Evolutionary conservation across 352 stramenopile species (phyloP).

Genomic region (Plasmopara viticola): DNA sequence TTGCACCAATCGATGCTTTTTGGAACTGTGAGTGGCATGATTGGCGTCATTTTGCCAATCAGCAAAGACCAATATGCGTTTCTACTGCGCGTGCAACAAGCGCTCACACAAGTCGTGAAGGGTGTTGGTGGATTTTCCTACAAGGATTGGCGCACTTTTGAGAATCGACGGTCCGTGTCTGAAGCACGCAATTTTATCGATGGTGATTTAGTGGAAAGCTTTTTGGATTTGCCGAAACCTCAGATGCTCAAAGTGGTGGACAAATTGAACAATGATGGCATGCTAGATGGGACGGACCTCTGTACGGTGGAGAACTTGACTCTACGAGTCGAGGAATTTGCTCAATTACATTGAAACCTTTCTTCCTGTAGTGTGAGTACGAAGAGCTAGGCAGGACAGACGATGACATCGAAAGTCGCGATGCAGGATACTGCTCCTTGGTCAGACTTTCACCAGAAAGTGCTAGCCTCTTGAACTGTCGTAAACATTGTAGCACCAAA

Average conservation of each 20-base stretch:
- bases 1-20: slow-evolving; percentile 82
- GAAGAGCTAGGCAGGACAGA: no score
- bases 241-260: slow-evolving; percentile 89
- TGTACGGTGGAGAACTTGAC: slow-evolving; percentile 66
- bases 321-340: slow-evolving; percentile 67
- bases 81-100: slow-evolving; percentile 84
- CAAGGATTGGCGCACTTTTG: slow-evolving; percentile 90
- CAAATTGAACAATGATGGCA: slow-evolving; percentile 86
- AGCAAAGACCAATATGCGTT: slow-evolving; percentile 90
- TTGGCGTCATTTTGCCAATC: slow-evolving; percentile 90
- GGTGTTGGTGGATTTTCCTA: slow-evolving; percentile 91
- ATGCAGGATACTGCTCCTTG: no score
- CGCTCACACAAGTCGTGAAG: slow-evolving; percentile 85
- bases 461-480: no score
- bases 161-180: slow-evolving; percentile 78
- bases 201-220: slow-evolving; percentile 92
- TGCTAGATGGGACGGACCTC: slow-evolving; percentile 52
- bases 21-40: slow-evolving; percentile 94
- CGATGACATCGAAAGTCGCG: no score
- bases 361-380: no score
- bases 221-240: slow-evolving; percentile 89
- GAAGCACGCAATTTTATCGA: slow-evolving; percentile 93
- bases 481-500: no score
- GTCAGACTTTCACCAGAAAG: no score
- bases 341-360: slow-evolving; percentile 51